Base-by-base conservation (phyloP, 371 early-diverging fungal genomes). In the Lichtheimia ornata region DNA sequence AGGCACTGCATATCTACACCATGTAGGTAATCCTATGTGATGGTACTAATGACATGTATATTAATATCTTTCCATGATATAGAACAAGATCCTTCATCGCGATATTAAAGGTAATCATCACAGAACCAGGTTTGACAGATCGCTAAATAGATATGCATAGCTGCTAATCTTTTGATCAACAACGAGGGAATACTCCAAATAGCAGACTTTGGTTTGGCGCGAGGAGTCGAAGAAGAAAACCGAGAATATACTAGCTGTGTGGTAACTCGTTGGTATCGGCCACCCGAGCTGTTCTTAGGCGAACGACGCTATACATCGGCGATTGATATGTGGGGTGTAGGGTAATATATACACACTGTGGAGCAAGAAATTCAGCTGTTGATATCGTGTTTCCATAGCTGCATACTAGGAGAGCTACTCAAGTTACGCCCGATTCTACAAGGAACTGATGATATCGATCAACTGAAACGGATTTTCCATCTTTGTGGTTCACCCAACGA, bases 251-350 rank as follows among this genome's bases (percentile, higher is more conserved):
- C 97, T 15, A 85, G 86, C 50, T 92, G 94, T 53, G 99, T 99
- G 3, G 95, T 99, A 3, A 99, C 99, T 11, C 72, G 95, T 56
- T 98, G 97, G 97, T 99, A 99, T 73, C 90, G 99, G 43, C 90
- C 99, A 22, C 99, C 99, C 0, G 99, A 99, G 77, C 80, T 99
- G 24, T 83, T 99, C 35, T 74, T 97, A 17, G 99, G 97, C 41
- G 86, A 85, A 55, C 84, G 85, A 55, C 72, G 84, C 20, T 99
- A 99, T 75, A 87, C 87, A 2, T 86, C 81, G 40, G 91, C 94
- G 14, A 91, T 99, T 56, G 99, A 99, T 77, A 94, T 99, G 81
- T 99, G 99, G 99, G 92, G 95, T 53, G 86, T 96, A 25, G 99
- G 98, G 83, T 96, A 88, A 65, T 74, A 1, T 50, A 58, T 2